Percentiles rank a stretch among this genome's conserved stretches.
Evolutionary conservation across 768 basidiomycete genomes (phyloP).

Genomic region (Agaricus blazei): DNA sequence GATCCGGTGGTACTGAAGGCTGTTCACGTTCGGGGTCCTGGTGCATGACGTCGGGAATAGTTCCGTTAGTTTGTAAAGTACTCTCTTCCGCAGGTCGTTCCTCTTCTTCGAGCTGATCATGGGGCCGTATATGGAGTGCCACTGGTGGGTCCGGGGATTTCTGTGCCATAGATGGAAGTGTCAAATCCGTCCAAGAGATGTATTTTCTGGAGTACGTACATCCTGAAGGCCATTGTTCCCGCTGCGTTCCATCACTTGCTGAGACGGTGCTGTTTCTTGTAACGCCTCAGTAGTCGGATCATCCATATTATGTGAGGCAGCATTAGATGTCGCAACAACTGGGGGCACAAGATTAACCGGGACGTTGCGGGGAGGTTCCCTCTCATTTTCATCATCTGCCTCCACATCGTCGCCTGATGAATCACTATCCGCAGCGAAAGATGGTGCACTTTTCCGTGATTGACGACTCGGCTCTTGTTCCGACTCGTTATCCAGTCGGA

Average conservation of each 20-base stretch:
- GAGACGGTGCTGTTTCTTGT: conserved; percentile 21
- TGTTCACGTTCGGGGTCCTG: neutral
- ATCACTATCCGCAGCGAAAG: neutral
- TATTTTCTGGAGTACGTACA: conserved; percentile 27
- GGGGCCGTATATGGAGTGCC: neutral
- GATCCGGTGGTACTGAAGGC: conserved; percentile 23
- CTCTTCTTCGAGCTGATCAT: neutral
- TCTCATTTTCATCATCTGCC: conserved; percentile 25
- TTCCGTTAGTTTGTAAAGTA: neutral
- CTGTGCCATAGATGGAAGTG: neutral
- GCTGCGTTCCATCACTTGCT: conserved; percentile 24
- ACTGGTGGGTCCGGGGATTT: neutral
- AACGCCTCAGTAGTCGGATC: neutral
- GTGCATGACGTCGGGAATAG: neutral
- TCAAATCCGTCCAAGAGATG: conserved; percentile 12
- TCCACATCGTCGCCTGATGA: conserved; percentile 34
- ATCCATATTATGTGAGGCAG: neutral
- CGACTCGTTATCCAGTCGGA: conserved; percentile 29
- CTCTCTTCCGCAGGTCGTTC: neutral
- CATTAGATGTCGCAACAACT: neutral
- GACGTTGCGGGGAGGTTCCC: neutral
- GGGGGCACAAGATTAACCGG: neutral
- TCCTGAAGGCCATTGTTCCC: conserved; percentile 31
- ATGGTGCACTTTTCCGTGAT: neutral
- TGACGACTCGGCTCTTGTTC: conserved; percentile 17